phyloP scores from a whole-genome alignment of 129 eudicot species.

The Silybum marianum region DNA sequence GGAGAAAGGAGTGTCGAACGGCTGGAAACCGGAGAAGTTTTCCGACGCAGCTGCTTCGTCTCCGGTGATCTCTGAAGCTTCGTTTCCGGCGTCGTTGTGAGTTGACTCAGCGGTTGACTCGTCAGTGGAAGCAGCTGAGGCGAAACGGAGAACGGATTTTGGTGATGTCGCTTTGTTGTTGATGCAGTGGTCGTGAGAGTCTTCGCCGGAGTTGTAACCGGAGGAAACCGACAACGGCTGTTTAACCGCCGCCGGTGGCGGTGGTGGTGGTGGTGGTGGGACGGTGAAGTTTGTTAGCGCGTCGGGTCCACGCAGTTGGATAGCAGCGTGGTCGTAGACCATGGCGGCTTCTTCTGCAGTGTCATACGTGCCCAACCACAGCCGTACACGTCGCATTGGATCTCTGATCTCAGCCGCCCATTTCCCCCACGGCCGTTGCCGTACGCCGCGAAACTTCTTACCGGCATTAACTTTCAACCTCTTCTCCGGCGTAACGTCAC shows the following conservation, averaged over 20 bases:
- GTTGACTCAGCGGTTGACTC: constrained; percentile 50
- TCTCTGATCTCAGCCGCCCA: constrained; percentile 99
- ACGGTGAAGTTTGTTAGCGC: constrained; percentile 83
- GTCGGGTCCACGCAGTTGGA: constrained; percentile 92
- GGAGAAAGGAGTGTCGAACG: constrained; percentile 33
- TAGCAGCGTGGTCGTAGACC: constrained; percentile 98
- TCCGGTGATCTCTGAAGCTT: constrained; percentile 19
- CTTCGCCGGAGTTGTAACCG: constrained; percentile 57
- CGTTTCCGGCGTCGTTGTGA: constrained; percentile 33
- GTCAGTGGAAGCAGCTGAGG: constrained; percentile 25
- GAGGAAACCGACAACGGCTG: constrained; percentile 32
- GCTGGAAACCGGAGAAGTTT: constrained; percentile 38
- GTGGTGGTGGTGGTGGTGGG: constrained; percentile 33
- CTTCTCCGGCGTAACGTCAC: constrained; percentile 14
- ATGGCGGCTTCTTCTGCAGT: constrained; percentile 99
- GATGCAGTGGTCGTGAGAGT: constrained; percentile 29
- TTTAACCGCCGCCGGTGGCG: background rate
- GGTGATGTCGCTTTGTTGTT: constrained; percentile 46
- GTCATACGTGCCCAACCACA: constrained; percentile 91
- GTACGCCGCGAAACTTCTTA: constrained; percentile 85
- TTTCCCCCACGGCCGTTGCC: constrained; percentile 97
- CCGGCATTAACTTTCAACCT: constrained; percentile 28
- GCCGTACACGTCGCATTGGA: constrained; percentile 76
- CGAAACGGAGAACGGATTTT: constrained; percentile 66
- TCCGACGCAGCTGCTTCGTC: constrained; percentile 38